phyloP scores from a whole-genome alignment of 176 grass and related monocot genomes.

The Pontederia paniculata region DNA sequence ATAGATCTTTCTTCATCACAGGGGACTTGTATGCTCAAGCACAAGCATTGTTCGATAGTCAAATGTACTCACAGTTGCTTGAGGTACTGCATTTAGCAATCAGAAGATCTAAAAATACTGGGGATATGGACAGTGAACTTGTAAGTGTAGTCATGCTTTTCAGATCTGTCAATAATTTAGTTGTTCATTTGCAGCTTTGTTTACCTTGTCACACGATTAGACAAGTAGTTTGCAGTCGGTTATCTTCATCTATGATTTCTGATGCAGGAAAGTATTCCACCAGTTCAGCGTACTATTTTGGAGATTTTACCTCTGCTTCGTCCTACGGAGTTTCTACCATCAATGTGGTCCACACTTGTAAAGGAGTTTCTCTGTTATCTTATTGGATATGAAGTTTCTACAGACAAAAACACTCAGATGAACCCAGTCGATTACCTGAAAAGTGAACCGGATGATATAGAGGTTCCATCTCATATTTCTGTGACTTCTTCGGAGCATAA shows the following conservation, averaged over 20 bases:
- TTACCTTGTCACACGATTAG: slow-evolving; percentile 13
- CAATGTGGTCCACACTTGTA: slow-evolving; percentile 66
- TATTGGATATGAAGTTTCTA: slow-evolving; percentile 42
- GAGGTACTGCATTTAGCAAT: slow-evolving; percentile 69
- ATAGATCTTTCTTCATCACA: slow-evolving; percentile 12
- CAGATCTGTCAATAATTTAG: background rate
- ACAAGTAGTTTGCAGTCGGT: slow-evolving; percentile 6
- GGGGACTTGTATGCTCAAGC: slow-evolving; percentile 92
- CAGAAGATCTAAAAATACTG: slow-evolving; percentile 53
- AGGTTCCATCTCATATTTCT: too few relatives aligned
- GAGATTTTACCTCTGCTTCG: slow-evolving; percentile 84
- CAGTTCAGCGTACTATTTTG: slow-evolving; percentile 65
- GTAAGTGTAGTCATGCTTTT: slow-evolving; percentile 24
- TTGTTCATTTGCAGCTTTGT: slow-evolving; percentile 1
- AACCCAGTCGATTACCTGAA: slow-evolving; percentile 15
- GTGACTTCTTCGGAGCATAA: background rate
- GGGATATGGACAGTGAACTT: slow-evolving; percentile 71
- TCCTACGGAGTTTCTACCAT: slow-evolving; percentile 47
- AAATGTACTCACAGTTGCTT: slow-evolving; percentile 90
- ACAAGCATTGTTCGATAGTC: slow-evolving; percentile 58
- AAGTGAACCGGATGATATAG: background rate
- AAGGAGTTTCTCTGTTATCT: slow-evolving; percentile 81
- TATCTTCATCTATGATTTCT: slow-evolving; percentile 22
- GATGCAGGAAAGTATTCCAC: slow-evolving; percentile 61
- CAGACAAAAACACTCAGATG: slow-evolving; percentile 29